phyloP scores from a whole-genome alignment of 2,329 filamentous ascomycete species.

The Calonectria montana region DNA sequence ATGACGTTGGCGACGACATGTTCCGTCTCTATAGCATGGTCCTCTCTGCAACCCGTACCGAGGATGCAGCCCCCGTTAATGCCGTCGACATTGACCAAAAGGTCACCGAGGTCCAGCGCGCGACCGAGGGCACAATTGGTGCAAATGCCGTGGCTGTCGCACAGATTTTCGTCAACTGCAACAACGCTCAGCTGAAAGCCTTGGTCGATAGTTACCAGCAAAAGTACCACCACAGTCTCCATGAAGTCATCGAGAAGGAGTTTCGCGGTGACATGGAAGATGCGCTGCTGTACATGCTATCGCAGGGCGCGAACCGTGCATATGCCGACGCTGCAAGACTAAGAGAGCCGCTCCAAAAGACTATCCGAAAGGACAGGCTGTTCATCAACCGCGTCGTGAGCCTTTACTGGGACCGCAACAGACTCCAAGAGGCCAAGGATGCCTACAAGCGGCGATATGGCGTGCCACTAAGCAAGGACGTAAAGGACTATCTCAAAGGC shows the following conservation, averaged over 20 bases:
- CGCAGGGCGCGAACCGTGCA: slow-evolving; percentile 37
- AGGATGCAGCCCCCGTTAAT: slow-evolving; percentile 41
- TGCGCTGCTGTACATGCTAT: slow-evolving; percentile 45
- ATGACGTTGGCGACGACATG: slow-evolving; percentile 46
- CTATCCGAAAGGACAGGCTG: slow-evolving; percentile 43
- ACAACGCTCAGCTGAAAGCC: slow-evolving; percentile 46
- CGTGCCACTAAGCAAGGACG: slow-evolving; percentile 54
- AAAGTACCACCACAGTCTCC: slow-evolving; percentile 48
- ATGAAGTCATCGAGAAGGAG: slow-evolving; percentile 49
- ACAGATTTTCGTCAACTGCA: slow-evolving; percentile 47
- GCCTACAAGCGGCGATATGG: slow-evolving; percentile 69
- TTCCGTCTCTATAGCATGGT: slow-evolving; percentile 50
- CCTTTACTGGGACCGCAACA: slow-evolving; percentile 47
- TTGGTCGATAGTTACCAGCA: slow-evolving; percentile 43
- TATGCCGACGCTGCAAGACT: slow-evolving; percentile 42
- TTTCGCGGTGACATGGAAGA: slow-evolving; percentile 50
- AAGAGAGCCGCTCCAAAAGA: slow-evolving; percentile 39
- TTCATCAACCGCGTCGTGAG: slow-evolving; percentile 48
- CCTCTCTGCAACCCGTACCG: slow-evolving; percentile 41
- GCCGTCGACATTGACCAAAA: slow-evolving; percentile 48
- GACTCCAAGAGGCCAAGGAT: slow-evolving; percentile 58
- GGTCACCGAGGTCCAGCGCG: slow-evolving; percentile 46
- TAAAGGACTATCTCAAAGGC: slow-evolving; percentile 43
- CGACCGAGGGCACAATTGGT: slow-evolving; percentile 46
- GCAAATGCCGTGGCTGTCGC: slow-evolving; percentile 46